These are phyloP conservation scores for Coemansia aciculifera DNA, from an alignment of 192 early-diverging fungal species.

Conservation along the genomic window DNA sequence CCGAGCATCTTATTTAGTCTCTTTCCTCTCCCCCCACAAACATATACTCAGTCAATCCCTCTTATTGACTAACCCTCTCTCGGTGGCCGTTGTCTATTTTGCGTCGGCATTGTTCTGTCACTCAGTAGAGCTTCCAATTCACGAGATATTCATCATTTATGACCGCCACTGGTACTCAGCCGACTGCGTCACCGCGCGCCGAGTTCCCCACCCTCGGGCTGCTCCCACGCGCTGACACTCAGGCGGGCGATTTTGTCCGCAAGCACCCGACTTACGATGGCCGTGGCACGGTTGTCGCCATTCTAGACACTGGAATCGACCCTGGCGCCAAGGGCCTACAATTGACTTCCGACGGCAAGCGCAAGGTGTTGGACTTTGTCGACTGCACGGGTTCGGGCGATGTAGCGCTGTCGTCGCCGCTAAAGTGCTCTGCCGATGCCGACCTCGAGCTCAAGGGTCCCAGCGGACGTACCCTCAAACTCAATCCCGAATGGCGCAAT, in stretches of 20 bases:
- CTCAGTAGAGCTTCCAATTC: neutral
- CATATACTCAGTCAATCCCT: neutral
- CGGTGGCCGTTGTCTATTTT: neutral
- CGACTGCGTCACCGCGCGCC: constrained; percentile 59
- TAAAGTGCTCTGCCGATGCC: constrained; percentile 51
- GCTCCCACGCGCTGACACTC: constrained; percentile 75
- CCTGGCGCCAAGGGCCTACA: constrained; percentile 86
- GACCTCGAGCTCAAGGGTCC: constrained; percentile 61
- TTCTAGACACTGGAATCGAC: constrained; percentile 95
- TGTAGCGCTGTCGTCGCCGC: constrained; percentile 59
- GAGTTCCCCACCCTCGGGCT: constrained; percentile 65
- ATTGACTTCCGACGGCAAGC: constrained; percentile 83
- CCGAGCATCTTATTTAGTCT: neutral
- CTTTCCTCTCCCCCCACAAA: neutral
- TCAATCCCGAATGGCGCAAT: constrained; percentile 73
- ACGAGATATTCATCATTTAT: constrained; percentile 8
- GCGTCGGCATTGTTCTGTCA: neutral
- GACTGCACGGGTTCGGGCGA: constrained; percentile 93
- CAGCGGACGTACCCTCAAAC: constrained; percentile 72
- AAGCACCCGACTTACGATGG: constrained; percentile 86
- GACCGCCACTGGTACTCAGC: neutral
- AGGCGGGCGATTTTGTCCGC: constrained; percentile 77
- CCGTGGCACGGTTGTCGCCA: constrained; percentile 82
- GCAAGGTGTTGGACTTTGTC: constrained; percentile 88
- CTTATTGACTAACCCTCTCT: neutral